Evolutionary conservation across 2,329 filamentous ascomycete species (phyloP).

Genomic region (Arthrobotrys megalospora): DNA sequence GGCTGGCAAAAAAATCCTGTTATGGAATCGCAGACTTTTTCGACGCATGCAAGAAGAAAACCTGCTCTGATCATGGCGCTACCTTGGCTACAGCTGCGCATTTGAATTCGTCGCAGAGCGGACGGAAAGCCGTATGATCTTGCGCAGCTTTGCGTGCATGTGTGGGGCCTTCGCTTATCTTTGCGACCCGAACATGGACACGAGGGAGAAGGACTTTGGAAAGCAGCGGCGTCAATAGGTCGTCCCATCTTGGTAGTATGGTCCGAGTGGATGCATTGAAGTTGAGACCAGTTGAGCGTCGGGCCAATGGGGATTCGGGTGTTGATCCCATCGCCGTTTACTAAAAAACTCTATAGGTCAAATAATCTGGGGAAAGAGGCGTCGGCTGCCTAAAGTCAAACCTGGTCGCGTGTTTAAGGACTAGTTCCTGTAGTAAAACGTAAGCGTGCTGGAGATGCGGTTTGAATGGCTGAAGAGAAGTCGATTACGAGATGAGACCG

Average conservation of each 20-base stretch:
- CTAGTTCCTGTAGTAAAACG: conserved; percentile 11
- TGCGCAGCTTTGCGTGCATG: conserved; percentile 52
- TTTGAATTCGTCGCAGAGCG: conserved; percentile 13
- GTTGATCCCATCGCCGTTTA: conserved; percentile 56
- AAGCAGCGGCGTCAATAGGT: conserved; percentile 14
- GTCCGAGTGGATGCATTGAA: conserved; percentile 40
- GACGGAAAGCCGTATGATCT: conserved; percentile 55
- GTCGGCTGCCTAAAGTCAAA: conserved; percentile 58
- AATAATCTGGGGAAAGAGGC: conserved; percentile 61
- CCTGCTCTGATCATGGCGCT: conserved; percentile 41
- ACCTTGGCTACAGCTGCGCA: conserved; percentile 35
- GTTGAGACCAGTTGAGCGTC: not conserved
- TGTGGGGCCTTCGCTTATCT: conserved; percentile 61
- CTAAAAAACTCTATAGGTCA: conserved; percentile 45
- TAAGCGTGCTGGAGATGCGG: not conserved
- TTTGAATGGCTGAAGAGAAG: conserved; percentile 12
- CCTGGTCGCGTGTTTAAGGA: conserved; percentile 55
- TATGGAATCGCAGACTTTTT: conserved; percentile 1
- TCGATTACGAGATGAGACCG: conserved; percentile 39
- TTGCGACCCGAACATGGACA: conserved; percentile 34
- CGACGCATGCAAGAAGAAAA: conserved; percentile 28
- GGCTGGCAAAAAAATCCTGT: conserved; percentile 32
- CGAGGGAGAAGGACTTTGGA: conserved; percentile 11
- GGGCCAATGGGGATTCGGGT: conserved; percentile 35
- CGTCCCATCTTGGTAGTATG: conserved; percentile 48